phyloP scores from a whole-genome alignment of 345 rosid species.

The Aquilaria yunnanensis region DNA sequence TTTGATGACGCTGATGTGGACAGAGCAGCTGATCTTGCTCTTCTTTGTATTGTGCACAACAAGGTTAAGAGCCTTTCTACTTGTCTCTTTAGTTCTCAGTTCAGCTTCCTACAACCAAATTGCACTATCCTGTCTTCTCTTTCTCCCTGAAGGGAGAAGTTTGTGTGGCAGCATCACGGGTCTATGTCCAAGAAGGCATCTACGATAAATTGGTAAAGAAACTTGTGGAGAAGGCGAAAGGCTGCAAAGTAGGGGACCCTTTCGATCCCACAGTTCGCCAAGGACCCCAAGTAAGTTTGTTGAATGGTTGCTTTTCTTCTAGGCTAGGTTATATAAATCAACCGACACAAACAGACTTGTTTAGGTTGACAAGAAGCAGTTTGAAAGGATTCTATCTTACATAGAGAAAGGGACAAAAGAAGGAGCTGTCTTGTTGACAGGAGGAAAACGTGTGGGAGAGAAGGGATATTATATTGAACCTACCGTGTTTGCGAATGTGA shows the following conservation, averaged over 20 bases:
- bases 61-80: slow-evolving; percentile 28
- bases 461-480: slow-evolving; percentile 70
- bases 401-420: slow-evolving; percentile 62
- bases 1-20: slow-evolving; percentile 74
- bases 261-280: slow-evolving; percentile 44
- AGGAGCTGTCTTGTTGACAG: slow-evolving; percentile 66
- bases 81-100: neutral
- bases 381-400: slow-evolving; percentile 48
- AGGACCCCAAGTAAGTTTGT: slow-evolving; percentile 67
- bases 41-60: slow-evolving; percentile 38
- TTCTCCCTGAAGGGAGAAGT: slow-evolving; percentile 51
- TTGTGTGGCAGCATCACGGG: slow-evolving; percentile 72
- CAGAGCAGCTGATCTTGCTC: slow-evolving; percentile 56
- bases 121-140: neutral
- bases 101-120: neutral
- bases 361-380: slow-evolving; percentile 60
- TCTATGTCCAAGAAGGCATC: slow-evolving; percentile 78
- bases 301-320: no score
- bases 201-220: slow-evolving; percentile 47
- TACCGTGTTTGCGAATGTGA: slow-evolving; percentile 56
- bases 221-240: slow-evolving; percentile 47
- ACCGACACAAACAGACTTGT: neutral
- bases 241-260: slow-evolving; percentile 68
- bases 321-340: neutral
- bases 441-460: slow-evolving; percentile 45